These are phyloP conservation scores for Dittrichia graveolens DNA, from an alignment of 129 eudicot genomes.

Conservation along the genomic window DNA sequence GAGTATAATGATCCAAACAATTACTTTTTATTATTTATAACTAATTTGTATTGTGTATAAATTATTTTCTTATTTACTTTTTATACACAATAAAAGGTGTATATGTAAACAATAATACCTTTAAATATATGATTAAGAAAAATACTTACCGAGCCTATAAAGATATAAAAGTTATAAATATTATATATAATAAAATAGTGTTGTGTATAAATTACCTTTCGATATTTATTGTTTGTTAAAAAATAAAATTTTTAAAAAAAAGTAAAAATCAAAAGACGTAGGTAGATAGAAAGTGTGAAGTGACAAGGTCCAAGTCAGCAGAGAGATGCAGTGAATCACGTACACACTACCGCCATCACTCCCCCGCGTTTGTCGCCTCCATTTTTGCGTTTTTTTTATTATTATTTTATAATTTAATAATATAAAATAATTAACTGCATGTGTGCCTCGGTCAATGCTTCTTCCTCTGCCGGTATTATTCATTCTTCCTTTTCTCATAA, in stretches of 20 bases:
- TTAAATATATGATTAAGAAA: no score
- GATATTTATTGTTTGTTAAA: not conserved
- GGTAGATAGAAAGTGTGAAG: conserved; percentile 14
- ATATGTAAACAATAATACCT: no score
- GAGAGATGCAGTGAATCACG: conserved; percentile 32
- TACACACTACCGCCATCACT: conserved; percentile 44
- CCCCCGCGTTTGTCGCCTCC: conserved; percentile 47
- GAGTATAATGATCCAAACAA: no score
- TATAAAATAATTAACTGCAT: not conserved
- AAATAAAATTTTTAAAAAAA: not conserved
- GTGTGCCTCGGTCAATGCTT: conserved; percentile 31
- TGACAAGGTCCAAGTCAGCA: conserved; percentile 34
- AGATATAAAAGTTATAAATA: no score
- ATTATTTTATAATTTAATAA: not conserved
- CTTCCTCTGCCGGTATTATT: conserved; percentile 38
- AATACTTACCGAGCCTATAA: no score
- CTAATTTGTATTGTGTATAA: no score
- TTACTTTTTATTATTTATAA: no score
- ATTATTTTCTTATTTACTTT: no score
- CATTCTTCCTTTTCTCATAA: not conserved
- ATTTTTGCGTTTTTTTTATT: conserved; percentile 22
- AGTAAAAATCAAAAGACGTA: not conserved
- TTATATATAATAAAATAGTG: no score
- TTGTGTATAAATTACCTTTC: not conserved
- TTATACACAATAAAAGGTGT: no score